Base-by-base conservation (phyloP, 306 rosid species). In the Citrullus amarus region DNA sequence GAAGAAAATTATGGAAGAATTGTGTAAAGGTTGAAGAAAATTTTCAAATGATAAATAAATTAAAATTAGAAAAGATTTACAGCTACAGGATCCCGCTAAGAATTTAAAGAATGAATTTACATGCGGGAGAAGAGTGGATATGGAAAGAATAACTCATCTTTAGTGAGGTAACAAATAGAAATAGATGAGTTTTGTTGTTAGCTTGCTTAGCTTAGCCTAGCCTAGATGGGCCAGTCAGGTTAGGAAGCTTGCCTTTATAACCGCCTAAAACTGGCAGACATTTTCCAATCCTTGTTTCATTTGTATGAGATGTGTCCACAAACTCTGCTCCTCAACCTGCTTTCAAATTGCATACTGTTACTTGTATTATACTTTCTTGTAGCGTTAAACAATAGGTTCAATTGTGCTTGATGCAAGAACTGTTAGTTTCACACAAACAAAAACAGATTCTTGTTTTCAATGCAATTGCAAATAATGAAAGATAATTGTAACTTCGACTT, bases 291-390 rank as follows among this genome's bases (percentile, higher is more conserved):
- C 85, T 88, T 89, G 91, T 86, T 89, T 89, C 80, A 75, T 76
- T 81, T 93, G 99, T 86, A 93, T 78, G 67, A 84, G 81, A 83
- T 96, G 97, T 4, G 99, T 89, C 79, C 84, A 86, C 78, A 96
- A 90, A 84, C 99, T 96, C 86, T 82, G 85, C 86, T 93, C 96
- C 86, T 93, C 93, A 18, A 77, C 97, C 99, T 96, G 90, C 68
- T 80, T 82, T 57, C 63, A 28, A 80, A 71, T 70, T 4, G 3
- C 20, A 25, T 11, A 70, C 38, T 2, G 39, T 44, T 25, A 70
- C 39, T 41, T 38, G n/a, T 30, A 74, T n/a, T 30, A 74, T n/a
- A 38, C 77, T 15, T 48, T 9, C 54, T 72, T 44, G 43, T 61
- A 30, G 32, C 25, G 41, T 17, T 2, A 63, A 63, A 22, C 13